These are phyloP conservation scores for Moringa oleifera DNA, from an alignment of 345 rosid species.

Conservation along the genomic window DNA sequence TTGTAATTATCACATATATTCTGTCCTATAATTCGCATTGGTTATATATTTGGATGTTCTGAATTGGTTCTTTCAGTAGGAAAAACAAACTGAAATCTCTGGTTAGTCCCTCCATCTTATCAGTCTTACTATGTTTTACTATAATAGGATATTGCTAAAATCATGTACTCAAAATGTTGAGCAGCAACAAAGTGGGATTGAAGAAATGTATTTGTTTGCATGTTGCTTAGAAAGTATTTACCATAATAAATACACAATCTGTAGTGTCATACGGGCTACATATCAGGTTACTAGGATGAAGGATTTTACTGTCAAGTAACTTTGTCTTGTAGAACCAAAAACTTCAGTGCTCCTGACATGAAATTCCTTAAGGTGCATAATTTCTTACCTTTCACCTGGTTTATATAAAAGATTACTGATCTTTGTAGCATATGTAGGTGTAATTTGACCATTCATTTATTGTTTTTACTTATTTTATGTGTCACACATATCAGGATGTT, in stretches of 20 bases:
- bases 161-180: too few species aligned
- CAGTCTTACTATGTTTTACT: too few species aligned
- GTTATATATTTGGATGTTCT: neutral
- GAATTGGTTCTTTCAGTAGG: neutral
- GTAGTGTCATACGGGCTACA: too few species aligned
- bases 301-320: neutral
- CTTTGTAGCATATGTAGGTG: too few species aligned
- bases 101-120: too few species aligned
- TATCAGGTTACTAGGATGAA: neutral
- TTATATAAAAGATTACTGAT: too few species aligned
- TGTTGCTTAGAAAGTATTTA: neutral
- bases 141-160: too few species aligned
- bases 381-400: too few species aligned
- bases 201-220: neutral
- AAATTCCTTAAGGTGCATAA: too few species aligned
- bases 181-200: neutral
- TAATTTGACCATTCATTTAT: too few species aligned
- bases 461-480: neutral
- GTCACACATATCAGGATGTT: conserved; percentile 32
- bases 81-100: neutral
- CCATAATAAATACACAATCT: too few species aligned
- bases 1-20: neutral
- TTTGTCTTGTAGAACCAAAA: neutral
- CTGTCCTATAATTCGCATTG: neutral
- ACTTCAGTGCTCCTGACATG: neutral